Conservation (phyloP, 805 yeast species). For the Wickerhamiella australiensis region DNA sequence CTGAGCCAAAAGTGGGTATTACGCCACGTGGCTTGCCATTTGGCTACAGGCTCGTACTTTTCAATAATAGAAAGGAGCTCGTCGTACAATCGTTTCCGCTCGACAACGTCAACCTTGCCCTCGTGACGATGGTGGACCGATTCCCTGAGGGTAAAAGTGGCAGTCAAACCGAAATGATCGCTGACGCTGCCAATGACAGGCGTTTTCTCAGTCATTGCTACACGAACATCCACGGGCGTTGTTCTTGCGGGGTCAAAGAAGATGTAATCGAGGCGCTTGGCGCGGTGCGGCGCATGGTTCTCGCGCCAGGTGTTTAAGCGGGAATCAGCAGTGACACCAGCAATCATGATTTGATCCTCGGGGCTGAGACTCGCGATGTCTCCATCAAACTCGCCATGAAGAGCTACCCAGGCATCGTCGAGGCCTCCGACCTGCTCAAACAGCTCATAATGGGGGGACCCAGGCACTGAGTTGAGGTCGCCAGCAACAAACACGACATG, state of each 20-base stretch:
- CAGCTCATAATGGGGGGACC: slow-evolving; percentile 65
- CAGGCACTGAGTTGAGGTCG: slow-evolving; percentile 83
- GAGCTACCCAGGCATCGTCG: slow-evolving; percentile 69
- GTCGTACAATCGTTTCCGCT: slow-evolving; percentile 28
- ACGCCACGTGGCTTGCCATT: slow-evolving; percentile 55
- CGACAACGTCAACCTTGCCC: neutral
- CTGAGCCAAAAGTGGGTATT: slow-evolving; percentile 50
- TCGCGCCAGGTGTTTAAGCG: slow-evolving; percentile 76
- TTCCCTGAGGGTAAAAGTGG: slow-evolving; percentile 18
- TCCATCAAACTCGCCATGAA: slow-evolving; percentile 38
- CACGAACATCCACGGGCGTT: slow-evolving; percentile 48
- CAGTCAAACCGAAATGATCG: slow-evolving; percentile 72
- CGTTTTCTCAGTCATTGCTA: slow-evolving; percentile 58
- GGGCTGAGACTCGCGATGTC: slow-evolving; percentile 39
- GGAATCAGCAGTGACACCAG: slow-evolving; percentile 88
- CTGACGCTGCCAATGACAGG: slow-evolving; percentile 66
- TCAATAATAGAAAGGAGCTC: slow-evolving; percentile 39
- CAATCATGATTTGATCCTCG: slow-evolving; percentile 49
- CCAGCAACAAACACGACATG: slow-evolving; percentile 84
- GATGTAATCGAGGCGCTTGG: slow-evolving; percentile 85
- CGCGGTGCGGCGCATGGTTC: slow-evolving; percentile 43
- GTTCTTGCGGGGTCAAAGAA: slow-evolving; percentile 50
- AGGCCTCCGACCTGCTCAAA: slow-evolving; percentile 58
- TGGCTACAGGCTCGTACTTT: slow-evolving; percentile 41
- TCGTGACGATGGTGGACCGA: neutral